These are phyloP conservation scores for Penicillium freii DNA, from an alignment of 2,329 filamentous ascomycete species.

Conservation along the genomic window DNA sequence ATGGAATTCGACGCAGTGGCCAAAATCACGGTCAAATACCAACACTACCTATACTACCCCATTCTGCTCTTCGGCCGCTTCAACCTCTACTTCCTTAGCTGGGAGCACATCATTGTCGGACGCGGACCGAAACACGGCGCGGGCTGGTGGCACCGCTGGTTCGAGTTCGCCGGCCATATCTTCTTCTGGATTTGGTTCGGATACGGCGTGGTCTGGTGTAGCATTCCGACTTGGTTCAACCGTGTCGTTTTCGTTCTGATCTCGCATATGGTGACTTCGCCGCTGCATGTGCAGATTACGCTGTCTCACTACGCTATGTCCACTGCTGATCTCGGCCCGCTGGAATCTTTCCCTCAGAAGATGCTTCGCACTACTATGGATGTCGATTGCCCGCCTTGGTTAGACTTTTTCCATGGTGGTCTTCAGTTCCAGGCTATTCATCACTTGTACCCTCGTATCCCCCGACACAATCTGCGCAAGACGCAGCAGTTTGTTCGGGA, in stretches of 20 bases:
- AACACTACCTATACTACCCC: slow-evolving; percentile 78
- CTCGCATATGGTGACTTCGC: slow-evolving; percentile 74
- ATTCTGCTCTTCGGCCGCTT: slow-evolving; percentile 77
- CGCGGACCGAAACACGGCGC: slow-evolving; percentile 69
- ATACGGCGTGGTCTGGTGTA: slow-evolving; percentile 70
- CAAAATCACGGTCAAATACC: slow-evolving; percentile 65
- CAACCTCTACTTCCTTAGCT: slow-evolving; percentile 82
- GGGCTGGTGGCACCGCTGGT: slow-evolving; percentile 75
- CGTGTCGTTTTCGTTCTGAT: slow-evolving; percentile 72
- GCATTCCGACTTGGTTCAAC: slow-evolving; percentile 64
- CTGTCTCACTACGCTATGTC: slow-evolving; percentile 93
- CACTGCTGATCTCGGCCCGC: slow-evolving; percentile 74
- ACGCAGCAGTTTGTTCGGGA: slow-evolving; percentile 71
- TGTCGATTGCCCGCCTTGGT: slow-evolving; percentile 78
- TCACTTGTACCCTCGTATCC: slow-evolving; percentile 77
- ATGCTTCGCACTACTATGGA: slow-evolving; percentile 93
- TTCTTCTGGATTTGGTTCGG: slow-evolving; percentile 86
- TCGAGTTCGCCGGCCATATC: slow-evolving; percentile 69
- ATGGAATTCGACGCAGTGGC: slow-evolving; percentile 73
- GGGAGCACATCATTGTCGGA: slow-evolving; percentile 68
- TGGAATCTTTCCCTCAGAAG: slow-evolving; percentile 81
- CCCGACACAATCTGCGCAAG: slow-evolving; percentile 73
- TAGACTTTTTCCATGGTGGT: slow-evolving; percentile 84
- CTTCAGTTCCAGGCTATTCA: slow-evolving; percentile 86
- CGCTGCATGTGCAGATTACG: slow-evolving; percentile 83